phyloP scores from a whole-genome alignment of 2,329 filamentous ascomycete species.

The Monosporascus sp. region DNA sequence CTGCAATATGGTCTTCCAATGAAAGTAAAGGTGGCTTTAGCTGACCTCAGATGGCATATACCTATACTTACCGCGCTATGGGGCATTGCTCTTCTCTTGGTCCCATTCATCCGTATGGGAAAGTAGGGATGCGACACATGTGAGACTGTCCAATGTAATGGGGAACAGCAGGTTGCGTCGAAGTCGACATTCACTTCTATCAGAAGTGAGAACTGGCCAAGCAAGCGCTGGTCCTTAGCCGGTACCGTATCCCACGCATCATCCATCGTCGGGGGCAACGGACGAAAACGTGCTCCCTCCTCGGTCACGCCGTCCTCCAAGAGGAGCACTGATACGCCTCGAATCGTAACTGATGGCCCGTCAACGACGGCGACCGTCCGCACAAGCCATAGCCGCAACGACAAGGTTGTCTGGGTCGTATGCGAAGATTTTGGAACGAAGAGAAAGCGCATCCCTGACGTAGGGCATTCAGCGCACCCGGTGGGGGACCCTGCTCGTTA shows the following conservation, averaged over 20 bases:
- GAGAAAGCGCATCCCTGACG: constrained; percentile 19
- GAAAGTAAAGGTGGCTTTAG: constrained; percentile 11
- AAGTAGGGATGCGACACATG: constrained; percentile 17
- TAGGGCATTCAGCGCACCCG: constrained; percentile 6
- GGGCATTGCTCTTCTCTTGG: constrained; percentile 21
- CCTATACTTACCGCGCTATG: constrained; percentile 23
- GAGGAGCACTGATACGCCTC: constrained; percentile 16
- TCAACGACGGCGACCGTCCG: constrained; percentile 16
- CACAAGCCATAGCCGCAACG: constrained; percentile 15
- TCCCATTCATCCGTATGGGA: constrained; percentile 26
- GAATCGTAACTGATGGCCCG: constrained; percentile 11
- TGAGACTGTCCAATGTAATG: too few relatives aligned
- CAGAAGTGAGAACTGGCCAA: constrained; percentile 17
- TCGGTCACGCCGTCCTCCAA: constrained; percentile 21
- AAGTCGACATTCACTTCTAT: background rate
- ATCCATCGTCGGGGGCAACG: constrained; percentile 3
- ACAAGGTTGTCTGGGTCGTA: constrained; percentile 26
- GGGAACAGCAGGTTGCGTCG: constrained; percentile 1
- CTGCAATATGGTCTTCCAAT: constrained; percentile 27
- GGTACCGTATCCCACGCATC: constrained; percentile 15
- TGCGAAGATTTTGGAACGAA: constrained; percentile 26
- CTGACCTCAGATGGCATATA: constrained; percentile 21
- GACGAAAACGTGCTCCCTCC: constrained; percentile 15
- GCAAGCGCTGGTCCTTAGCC: constrained; percentile 26
- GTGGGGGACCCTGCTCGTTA: constrained; percentile 25